phyloP scores from a whole-genome alignment of 2,329 filamentous ascomycete species.

The Penicillium sp. region DNA sequence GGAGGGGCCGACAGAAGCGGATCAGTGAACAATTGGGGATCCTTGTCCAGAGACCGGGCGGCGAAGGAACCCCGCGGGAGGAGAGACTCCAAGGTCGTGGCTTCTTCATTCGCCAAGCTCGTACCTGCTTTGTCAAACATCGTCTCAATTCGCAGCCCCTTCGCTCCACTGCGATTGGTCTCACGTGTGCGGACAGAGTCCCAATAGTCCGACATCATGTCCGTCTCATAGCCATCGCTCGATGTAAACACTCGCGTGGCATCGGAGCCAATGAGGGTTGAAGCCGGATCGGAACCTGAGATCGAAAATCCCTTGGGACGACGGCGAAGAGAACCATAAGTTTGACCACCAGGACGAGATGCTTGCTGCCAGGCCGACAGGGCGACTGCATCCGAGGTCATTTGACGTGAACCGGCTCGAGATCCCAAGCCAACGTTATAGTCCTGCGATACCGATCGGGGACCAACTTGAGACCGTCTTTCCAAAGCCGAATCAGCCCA shows the following conservation, averaged over 20 bases:
- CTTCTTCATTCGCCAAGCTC: slow-evolving; percentile 33
- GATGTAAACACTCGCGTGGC: slow-evolving; percentile 51
- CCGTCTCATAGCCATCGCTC: slow-evolving; percentile 53
- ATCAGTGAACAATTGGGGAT: slow-evolving; percentile 15
- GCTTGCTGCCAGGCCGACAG: slow-evolving; percentile 24
- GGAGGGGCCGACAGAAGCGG: slow-evolving; percentile 12
- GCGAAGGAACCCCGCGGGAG: slow-evolving; percentile 41
- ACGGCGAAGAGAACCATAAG: slow-evolving; percentile 26
- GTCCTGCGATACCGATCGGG: slow-evolving; percentile 23
- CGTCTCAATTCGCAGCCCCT: slow-evolving; percentile 53
- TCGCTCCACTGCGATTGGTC: slow-evolving; percentile 45
- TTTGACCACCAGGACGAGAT: slow-evolving; percentile 14
- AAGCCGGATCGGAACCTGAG: slow-evolving; percentile 51
- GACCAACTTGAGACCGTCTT: slow-evolving; percentile 9
- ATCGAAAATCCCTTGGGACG: slow-evolving; percentile 47
- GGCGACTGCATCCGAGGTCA: slow-evolving; percentile 24
- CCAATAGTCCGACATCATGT: slow-evolving; percentile 55
- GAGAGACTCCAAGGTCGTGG: slow-evolving; percentile 42
- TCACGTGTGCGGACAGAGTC: slow-evolving; percentile 55
- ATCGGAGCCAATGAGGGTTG: slow-evolving; percentile 53
- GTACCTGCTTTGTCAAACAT: slow-evolving; percentile 51
- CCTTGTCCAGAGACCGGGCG: slow-evolving; percentile 20
- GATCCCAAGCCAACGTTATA: slow-evolving; percentile 18
- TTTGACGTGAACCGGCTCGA: slow-evolving; percentile 14
- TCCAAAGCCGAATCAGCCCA: slow-evolving; percentile 12